A percentile compares a stretch with the other conserved stretches of the same genome.
These are phyloP conservation scores for Xerocomellus intermedius DNA, from an alignment of 768 basidiomycete species.

Conservation along the genomic window DNA sequence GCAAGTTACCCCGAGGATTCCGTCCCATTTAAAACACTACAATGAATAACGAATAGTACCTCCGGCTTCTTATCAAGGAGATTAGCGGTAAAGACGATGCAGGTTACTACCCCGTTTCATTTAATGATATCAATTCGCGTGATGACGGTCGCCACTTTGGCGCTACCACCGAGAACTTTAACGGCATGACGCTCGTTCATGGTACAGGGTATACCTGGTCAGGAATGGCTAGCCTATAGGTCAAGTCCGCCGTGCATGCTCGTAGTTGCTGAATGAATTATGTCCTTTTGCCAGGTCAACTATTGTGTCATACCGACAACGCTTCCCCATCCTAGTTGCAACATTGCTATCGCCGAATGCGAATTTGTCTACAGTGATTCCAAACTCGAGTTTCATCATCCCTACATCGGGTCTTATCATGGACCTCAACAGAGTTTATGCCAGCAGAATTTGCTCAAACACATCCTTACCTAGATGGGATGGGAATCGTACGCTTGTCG, in stretches of 20 bases:
- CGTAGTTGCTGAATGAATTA: background rate
- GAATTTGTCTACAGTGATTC: background rate
- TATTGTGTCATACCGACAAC: background rate
- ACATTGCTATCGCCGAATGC: background rate
- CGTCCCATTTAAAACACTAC: too few species aligned
- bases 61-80: background rate
- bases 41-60: background rate
- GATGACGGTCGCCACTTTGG: background rate
- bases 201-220: background rate
- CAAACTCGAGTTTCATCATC: background rate
- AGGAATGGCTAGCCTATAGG: background rate
- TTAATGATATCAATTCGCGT: background rate
- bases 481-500: background rate
- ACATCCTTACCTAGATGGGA: background rate
- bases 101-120: background rate
- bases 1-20: too few species aligned
- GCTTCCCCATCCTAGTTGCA: background rate
- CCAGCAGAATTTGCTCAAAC: background rate
- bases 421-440: background rate
- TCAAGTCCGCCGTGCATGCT: background rate
- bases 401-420: background rate
- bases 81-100: background rate
- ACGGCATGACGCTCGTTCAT: background rate
- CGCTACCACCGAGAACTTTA: background rate
- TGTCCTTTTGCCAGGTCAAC: background rate